These are phyloP conservation scores for Globisporangium iwayamae DNA, from an alignment of 352 stramenopile genomes.

Conservation along the genomic window DNA sequence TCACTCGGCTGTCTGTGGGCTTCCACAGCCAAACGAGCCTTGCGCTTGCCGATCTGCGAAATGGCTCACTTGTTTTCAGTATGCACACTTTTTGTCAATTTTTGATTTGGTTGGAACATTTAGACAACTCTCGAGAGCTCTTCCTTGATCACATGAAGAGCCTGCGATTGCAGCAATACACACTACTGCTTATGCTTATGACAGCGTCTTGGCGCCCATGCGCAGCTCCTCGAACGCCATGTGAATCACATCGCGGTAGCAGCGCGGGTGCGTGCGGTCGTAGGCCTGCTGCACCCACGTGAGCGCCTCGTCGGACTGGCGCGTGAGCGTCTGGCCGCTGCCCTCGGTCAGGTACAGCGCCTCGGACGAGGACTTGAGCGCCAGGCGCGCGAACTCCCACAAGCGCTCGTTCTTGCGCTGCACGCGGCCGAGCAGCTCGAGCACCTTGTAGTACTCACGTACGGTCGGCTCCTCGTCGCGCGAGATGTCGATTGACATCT, in stretches of 20 bases:
- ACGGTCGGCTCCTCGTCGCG: constrained; percentile 24
- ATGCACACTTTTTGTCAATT: too few relatives aligned
- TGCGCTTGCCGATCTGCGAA: too few relatives aligned
- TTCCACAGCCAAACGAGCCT: too few relatives aligned
- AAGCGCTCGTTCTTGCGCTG: constrained; percentile 33
- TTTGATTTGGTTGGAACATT: too few relatives aligned
- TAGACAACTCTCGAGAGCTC: too few relatives aligned
- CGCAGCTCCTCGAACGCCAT: constrained; percentile 19
- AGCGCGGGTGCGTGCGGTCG: constrained; percentile 31
- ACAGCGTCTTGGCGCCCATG: constrained; percentile 9
- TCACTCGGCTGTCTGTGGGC: too few relatives aligned
- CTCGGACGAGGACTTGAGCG: constrained; percentile 25
- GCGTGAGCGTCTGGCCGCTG: constrained; percentile 29
- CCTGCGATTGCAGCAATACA: too few relatives aligned
- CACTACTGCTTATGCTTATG: too few relatives aligned
- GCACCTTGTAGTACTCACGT: constrained; percentile 39
- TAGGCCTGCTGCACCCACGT: constrained; percentile 31
- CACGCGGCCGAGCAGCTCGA: constrained; percentile 30
- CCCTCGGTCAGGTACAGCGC: constrained; percentile 32
- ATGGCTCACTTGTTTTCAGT: too few relatives aligned
- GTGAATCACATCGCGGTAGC: constrained; percentile 34
- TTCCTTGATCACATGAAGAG: too few relatives aligned
- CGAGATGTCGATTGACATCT: constrained; percentile 30
- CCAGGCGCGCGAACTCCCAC: constrained; percentile 30
- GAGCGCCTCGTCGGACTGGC: constrained; percentile 34